Percentiles rank a stretch among this genome's conserved stretches.
phyloP scores from a whole-genome alignment of 768 basidiomycete genomes.

The Mycena haematopus region DNA sequence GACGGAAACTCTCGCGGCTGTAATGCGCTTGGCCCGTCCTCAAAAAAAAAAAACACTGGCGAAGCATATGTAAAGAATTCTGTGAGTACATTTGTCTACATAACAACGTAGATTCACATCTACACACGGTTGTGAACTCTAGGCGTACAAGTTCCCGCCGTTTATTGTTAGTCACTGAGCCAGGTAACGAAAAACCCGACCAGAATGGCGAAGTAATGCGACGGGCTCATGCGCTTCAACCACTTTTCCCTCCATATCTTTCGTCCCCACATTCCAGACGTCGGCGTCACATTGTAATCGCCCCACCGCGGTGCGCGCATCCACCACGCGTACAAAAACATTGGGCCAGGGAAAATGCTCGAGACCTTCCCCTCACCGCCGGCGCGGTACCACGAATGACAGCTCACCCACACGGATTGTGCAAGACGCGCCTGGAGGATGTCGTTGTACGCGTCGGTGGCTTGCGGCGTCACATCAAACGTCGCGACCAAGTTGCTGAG shows the following conservation, averaged over 20 bases:
- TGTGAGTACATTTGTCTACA: too few relatives aligned
- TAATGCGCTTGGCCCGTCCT: too few relatives aligned
- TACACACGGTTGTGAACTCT: too few relatives aligned
- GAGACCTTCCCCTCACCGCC: constrained; percentile 41
- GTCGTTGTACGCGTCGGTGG: constrained; percentile 55
- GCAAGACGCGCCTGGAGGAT: constrained; percentile 56
- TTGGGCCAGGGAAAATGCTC: constrained; percentile 21
- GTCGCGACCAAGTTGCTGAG: constrained; percentile 54
- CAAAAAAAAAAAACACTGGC: too few relatives aligned
- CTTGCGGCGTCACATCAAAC: constrained; percentile 54
- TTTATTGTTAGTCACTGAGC: neutral
- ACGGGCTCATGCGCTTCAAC: neutral
- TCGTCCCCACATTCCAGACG: neutral
- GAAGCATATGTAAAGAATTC: too few relatives aligned
- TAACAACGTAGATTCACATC: too few relatives aligned
- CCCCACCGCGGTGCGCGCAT: neutral
- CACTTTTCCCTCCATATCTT: constrained; percentile 2
- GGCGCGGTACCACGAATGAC: constrained; percentile 59
- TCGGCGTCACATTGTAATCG: neutral
- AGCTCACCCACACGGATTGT: constrained; percentile 59
- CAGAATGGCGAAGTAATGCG: neutral
- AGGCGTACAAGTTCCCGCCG: too few relatives aligned
- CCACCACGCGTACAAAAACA: constrained; percentile 21
- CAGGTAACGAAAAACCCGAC: neutral
- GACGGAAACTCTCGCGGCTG: too few relatives aligned